phyloP scores from a whole-genome alignment of 2,329 filamentous ascomycete species.

The Trichoderma semiorbis region DNA sequence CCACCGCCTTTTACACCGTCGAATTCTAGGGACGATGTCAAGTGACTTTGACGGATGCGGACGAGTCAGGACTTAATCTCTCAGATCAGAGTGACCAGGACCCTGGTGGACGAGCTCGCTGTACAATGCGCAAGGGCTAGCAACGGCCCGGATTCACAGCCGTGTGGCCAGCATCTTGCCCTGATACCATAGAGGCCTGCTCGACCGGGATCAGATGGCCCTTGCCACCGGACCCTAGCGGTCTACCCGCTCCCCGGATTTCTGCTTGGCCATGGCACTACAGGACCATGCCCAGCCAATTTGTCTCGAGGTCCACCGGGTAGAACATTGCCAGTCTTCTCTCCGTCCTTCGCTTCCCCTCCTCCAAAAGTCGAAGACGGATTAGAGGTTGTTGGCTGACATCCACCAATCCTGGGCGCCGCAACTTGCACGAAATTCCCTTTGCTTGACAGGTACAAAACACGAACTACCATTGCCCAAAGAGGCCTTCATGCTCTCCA shows the following conservation, averaged over 20 bases:
- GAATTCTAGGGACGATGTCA: constrained; percentile 7
- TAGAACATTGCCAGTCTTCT: constrained; percentile 14
- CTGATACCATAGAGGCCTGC: constrained; percentile 23
- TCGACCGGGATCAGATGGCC: constrained; percentile 28
- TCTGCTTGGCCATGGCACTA: constrained; percentile 20
- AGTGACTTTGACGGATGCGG: constrained; percentile 14
- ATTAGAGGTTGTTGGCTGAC: background rate
- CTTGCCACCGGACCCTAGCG: constrained; percentile 27
- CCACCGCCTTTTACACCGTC: constrained; percentile 18
- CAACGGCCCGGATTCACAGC: constrained; percentile 36
- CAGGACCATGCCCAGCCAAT: constrained; percentile 13
- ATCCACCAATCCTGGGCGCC: background rate
- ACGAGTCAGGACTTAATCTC: constrained; percentile 19
- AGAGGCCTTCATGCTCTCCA: background rate
- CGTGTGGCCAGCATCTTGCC: constrained; percentile 30
- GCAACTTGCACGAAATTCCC: background rate
- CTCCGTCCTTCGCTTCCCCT: background rate
- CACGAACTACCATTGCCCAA: background rate
- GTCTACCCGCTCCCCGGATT: constrained; percentile 32
- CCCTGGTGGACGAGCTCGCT: background rate
- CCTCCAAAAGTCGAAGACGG: background rate
- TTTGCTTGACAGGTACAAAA: background rate
- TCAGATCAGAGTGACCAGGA: constrained; percentile 6
- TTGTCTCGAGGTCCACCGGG: constrained; percentile 7
- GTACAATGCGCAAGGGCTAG: constrained; percentile 24